Evolutionary conservation across 2,329 filamentous ascomycete genomes (phyloP).

Genomic region (Aspergillus melleus): DNA sequence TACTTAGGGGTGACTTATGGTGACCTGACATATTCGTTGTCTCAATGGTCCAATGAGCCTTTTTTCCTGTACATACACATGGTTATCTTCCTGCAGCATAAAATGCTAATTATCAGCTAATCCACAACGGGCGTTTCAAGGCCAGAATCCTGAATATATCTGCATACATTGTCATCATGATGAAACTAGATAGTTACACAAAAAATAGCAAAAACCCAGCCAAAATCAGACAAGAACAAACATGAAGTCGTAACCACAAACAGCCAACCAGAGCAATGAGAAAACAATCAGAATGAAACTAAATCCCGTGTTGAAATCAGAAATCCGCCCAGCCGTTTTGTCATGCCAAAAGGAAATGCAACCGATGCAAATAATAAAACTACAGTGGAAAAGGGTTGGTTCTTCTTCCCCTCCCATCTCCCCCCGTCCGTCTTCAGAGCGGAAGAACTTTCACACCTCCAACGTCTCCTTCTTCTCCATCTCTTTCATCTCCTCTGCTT

Average conservation of each 20-base stretch:
- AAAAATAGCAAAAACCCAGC: not conserved
- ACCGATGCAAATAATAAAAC: slow-evolving; percentile 16
- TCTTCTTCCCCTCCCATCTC: slow-evolving; percentile 5
- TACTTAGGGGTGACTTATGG: not conserved
- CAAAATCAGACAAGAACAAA: slow-evolving; percentile 6
- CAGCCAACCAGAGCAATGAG: slow-evolving; percentile 3
- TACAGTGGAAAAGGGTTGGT: slow-evolving; percentile 5
- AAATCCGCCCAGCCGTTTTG: slow-evolving; percentile 27
- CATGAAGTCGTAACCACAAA: slow-evolving; percentile 2
- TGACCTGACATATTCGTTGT: too few relatives aligned
- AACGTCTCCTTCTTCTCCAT: slow-evolving; percentile 9
- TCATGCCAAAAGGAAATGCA: slow-evolving; percentile 16
- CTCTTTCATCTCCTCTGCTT: not conserved
- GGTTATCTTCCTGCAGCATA: not conserved
- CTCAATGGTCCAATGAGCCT: not conserved
- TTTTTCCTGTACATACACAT: not conserved
- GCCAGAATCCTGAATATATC: not conserved
- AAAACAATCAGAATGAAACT: slow-evolving; percentile 5
- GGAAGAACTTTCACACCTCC: slow-evolving; percentile 15
- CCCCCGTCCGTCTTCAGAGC: not conserved
- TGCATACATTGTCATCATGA: not conserved
- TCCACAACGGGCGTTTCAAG: not conserved
- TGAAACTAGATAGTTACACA: not conserved
- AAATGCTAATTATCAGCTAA: not conserved
- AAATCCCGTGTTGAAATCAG: slow-evolving; percentile 20